Percentiles rank a stretch among this genome's conserved stretches.
phyloP scores from a whole-genome alignment of 2,329 filamentous ascomycete species.

The Monascus ruber region DNA sequence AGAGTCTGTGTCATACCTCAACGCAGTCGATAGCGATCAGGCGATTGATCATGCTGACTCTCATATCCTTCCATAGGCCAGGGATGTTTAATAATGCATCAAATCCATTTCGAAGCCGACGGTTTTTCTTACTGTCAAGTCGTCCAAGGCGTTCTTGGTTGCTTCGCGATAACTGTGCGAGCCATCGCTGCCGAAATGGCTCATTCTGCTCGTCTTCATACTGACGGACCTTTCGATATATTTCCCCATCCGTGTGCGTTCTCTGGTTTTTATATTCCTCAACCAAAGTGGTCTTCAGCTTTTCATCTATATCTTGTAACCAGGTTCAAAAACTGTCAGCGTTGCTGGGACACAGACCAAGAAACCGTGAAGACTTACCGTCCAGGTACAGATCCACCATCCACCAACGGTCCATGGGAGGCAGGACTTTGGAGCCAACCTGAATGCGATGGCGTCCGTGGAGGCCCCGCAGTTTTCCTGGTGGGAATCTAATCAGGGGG shows the following conservation, averaged over 20 bases:
- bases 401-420: slow-evolving; percentile 14
- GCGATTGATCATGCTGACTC: slow-evolving; percentile 15
- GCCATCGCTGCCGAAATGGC: slow-evolving; percentile 7
- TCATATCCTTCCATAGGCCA: slow-evolving; percentile 20
- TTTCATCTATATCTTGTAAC: slow-evolving; percentile 13
- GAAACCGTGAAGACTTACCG: slow-evolving; percentile 8
- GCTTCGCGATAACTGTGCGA: slow-evolving; percentile 6
- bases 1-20: no score
- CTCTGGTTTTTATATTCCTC: slow-evolving; percentile 20
- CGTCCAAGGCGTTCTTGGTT: slow-evolving; percentile 8
- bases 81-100: slow-evolving; percentile 20
- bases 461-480: slow-evolving; percentile 12
- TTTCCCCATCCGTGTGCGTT: slow-evolving; percentile 14
- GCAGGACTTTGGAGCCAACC: slow-evolving; percentile 10
- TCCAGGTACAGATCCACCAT: slow-evolving; percentile 19
- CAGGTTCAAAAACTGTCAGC: no score
- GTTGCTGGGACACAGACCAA: neutral
- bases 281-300: slow-evolving; percentile 12
- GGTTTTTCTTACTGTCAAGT: no score
- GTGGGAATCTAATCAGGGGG: slow-evolving; percentile 9
- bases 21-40: slow-evolving; percentile 19
- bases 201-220: slow-evolving; percentile 11
- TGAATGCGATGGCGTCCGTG: slow-evolving; percentile 14
- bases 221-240: slow-evolving; percentile 16
- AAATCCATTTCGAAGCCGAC: slow-evolving; percentile 14